phyloP scores from a whole-genome alignment of 352 stramenopile species.

The Elongisporangium senticosum region DNA sequence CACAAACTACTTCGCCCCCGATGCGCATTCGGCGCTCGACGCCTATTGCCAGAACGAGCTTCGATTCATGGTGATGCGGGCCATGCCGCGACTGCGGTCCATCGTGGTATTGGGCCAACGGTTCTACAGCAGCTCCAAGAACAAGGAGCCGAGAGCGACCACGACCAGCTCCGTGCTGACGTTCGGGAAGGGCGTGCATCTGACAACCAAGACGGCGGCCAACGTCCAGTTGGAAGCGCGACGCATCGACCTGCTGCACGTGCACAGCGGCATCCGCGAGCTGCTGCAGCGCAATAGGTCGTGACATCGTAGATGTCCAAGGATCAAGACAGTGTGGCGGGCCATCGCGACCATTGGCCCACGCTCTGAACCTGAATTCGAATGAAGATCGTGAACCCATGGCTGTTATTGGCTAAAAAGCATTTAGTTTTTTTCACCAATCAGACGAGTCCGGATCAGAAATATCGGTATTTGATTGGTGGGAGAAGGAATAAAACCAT shows the following conservation, averaged over 20 bases:
- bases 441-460: neutral
- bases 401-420: neutral
- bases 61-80: slow-evolving; percentile 31
- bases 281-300: slow-evolving; percentile 19
- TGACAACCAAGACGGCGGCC: slow-evolving; percentile 41
- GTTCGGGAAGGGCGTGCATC: slow-evolving; percentile 62
- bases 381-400: neutral
- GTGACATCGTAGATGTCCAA: neutral
- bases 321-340: neutral
- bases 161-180: slow-evolving; percentile 44
- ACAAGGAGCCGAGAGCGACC: slow-evolving; percentile 1
- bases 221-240: slow-evolving; percentile 56
- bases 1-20: slow-evolving; percentile 23
- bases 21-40: slow-evolving; percentile 21
- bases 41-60: slow-evolving; percentile 69
- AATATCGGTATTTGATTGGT: neutral
- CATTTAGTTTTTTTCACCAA: neutral
- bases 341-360: neutral
- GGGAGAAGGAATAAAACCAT: neutral
- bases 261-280: slow-evolving; percentile 25
- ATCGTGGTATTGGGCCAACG: slow-evolving; percentile 51
- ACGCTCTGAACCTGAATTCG: neutral
- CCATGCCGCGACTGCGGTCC: slow-evolving; percentile 15
- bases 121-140: slow-evolving; percentile 41
- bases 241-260: slow-evolving; percentile 45